Evolutionary conservation across 2,329 filamentous ascomycete genomes (phyloP).

Genomic region (Fusarium sp.): DNA sequence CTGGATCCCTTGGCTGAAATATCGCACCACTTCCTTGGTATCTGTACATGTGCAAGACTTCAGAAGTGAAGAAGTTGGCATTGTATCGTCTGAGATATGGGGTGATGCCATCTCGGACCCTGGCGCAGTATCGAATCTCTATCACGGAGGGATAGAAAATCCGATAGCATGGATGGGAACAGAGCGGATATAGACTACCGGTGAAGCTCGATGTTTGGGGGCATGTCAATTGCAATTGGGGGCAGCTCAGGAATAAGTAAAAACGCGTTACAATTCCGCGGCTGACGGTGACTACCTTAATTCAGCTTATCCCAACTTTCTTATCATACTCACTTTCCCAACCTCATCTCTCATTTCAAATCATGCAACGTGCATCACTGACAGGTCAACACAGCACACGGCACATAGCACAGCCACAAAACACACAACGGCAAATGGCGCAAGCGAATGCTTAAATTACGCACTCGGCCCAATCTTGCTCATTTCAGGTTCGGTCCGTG

Average conservation of each 20-base stretch:
- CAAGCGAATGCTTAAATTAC: slow-evolving; percentile 39
- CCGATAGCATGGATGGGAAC: slow-evolving; percentile 20
- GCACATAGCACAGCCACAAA: neutral
- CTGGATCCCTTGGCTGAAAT: slow-evolving; percentile 1
- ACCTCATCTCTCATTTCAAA: neutral
- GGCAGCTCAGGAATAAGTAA: neutral
- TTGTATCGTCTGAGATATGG: neutral
- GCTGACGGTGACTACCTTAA: neutral
- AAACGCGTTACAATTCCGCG: neutral
- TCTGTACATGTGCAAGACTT: neutral
- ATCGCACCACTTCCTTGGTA: slow-evolving; percentile 17
- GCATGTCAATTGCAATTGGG: slow-evolving; percentile 11
- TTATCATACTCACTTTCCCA: neutral
- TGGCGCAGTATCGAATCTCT: neutral
- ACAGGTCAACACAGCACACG: slow-evolving; percentile 4
- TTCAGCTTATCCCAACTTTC: neutral
- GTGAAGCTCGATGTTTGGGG: slow-evolving; percentile 25
- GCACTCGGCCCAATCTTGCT: slow-evolving; percentile 21
- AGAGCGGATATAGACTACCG: slow-evolving; percentile 20
- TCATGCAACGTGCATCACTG: slow-evolving; percentile 3
- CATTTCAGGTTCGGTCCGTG: slow-evolving; percentile 21
- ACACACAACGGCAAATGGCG: slow-evolving; percentile 25
- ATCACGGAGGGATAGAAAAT: slow-evolving; percentile 20
- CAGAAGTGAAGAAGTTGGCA: neutral
- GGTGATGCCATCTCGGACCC: slow-evolving; percentile 29